Base-by-base conservation (phyloP, 2,329 filamentous ascomycete species). In the Aspergillus versicolor region DNA sequence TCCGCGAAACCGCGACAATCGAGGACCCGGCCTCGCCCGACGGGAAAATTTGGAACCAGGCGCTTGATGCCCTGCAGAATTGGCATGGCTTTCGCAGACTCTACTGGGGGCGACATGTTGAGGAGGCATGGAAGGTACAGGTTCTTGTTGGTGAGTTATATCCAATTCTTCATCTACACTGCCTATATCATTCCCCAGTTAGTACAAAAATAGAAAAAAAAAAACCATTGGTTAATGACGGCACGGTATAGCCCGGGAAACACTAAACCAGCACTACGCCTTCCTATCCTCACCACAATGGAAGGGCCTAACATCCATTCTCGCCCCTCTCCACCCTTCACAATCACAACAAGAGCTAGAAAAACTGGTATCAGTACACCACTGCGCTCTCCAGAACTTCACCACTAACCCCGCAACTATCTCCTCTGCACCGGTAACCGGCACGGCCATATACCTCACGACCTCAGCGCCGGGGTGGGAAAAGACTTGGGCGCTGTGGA, bases 1-100 rank as follows among this genome's bases (percentile, higher is more conserved):
- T 75, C 79, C n/a, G 78, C 79, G 48, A 72, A 24, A 40, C 50
- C 7, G 21, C 57, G 30, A 48, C 55, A 9, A 57, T 78, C 22
- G 87, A 89, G 58, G 86, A 90, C 64, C 84, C 82, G 0, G 82
- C 82, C 61, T 85, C 58, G 1, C 37, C 54, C 6, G 60, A 65
- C 22, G 64, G 59, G n/a, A 45, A 63, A 45, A 69, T 56, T 45
- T 69, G 63, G 65, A 47, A 43, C 3, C 52, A 58, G 53, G 57
- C 62, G 15, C 47, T 69, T 9, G 54, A 61, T 17, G 50, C 61
- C 12, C 21, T 67, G 5, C 62, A 67, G 42, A 42, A 43, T 6
- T 65, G 59, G 55, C 21, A 38, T 11, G 69, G 65, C 2, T 70
- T 71, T 48, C 47, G 56, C 9, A 62, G 66, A 2, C 59, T 72